phyloP scores from a whole-genome alignment of 768 basidiomycete species.

The Agrocybe chaxingu region DNA sequence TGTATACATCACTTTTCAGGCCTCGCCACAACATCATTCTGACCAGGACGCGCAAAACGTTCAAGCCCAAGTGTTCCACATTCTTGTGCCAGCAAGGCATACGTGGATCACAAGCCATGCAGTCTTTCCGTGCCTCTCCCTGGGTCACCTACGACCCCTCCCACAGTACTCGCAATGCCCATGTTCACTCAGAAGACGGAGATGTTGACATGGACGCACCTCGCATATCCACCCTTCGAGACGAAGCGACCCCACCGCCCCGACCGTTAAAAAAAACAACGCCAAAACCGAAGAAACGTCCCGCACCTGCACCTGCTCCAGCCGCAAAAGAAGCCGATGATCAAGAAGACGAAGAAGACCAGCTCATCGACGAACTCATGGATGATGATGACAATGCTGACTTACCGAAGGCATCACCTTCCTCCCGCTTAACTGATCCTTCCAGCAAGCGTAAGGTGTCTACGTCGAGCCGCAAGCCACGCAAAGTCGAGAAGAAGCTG shows the following conservation, averaged over 20 bases:
- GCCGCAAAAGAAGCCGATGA: slow-evolving; percentile 46
- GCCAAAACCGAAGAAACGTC: slow-evolving; percentile 17
- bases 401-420: slow-evolving; percentile 28
- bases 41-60: slow-evolving; percentile 2
- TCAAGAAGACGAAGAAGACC: slow-evolving; percentile 73
- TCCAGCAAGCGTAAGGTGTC: slow-evolving; percentile 48
- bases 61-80: too few species aligned
- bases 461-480: slow-evolving; percentile 44
- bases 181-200: slow-evolving; percentile 35
- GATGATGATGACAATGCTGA: slow-evolving; percentile 42
- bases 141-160: slow-evolving; percentile 56
- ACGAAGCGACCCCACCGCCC: slow-evolving; percentile 72
- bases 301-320: slow-evolving; percentile 13
- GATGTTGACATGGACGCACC: slow-evolving; percentile 76
- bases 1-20: too few species aligned
- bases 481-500: slow-evolving; percentile 47
- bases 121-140: slow-evolving; percentile 58
- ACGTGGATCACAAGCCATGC: slow-evolving; percentile 20
- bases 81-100: too few species aligned
- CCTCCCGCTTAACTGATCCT: slow-evolving; percentile 29
- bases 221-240: slow-evolving; percentile 73
- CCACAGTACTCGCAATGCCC: slow-evolving; percentile 20
- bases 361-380: slow-evolving; percentile 75
- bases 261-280: slow-evolving; percentile 17
- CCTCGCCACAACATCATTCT: slow-evolving; percentile 5